phyloP scores from a whole-genome alignment of 1,139 yeast genomes.

The Kodamaea suecica region DNA sequence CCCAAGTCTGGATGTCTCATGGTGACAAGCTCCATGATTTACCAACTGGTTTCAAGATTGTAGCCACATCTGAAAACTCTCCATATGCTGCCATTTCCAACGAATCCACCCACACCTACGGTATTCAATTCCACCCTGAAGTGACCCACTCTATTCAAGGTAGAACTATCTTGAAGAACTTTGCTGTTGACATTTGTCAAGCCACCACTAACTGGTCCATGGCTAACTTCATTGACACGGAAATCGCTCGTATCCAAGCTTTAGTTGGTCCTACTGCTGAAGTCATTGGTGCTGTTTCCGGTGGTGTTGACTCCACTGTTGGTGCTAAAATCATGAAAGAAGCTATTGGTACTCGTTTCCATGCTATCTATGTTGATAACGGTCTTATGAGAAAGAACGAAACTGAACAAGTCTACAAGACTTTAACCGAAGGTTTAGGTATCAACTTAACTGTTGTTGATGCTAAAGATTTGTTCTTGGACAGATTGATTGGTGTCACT shows the following conservation, averaged over 20 bases:
- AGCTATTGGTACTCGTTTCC: constrained; percentile 98
- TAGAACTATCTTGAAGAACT: constrained; percentile 79
- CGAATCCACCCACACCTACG: constrained; percentile 70
- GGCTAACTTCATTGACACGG: constrained; percentile 97
- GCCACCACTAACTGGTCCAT: constrained; percentile 93
- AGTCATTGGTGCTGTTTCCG: constrained; percentile 99
- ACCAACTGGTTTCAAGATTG: constrained; percentile 85
- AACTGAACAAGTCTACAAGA: constrained; percentile 82
- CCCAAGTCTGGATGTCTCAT: constrained; percentile 99
- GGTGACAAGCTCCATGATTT: constrained; percentile 92
- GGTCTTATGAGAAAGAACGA: constrained; percentile 97
- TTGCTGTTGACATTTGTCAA: constrained; percentile 86
- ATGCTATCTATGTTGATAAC: constrained; percentile 95
- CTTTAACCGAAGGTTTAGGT: constrained; percentile 88
- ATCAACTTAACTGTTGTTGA: constrained; percentile 93
- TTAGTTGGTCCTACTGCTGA: constrained; percentile 97
- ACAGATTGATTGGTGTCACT: constrained; percentile 85
- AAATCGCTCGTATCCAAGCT: constrained; percentile 84
- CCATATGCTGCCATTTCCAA: constrained; percentile 94
- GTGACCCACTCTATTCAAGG: constrained; percentile 96
- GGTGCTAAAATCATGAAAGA: constrained; percentile 98
- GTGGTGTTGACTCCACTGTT: constrained; percentile 99
- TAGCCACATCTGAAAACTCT: constrained; percentile 90
- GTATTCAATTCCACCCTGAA: constrained; percentile 99
- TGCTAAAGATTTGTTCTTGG: constrained; percentile 86